Conservation (phyloP, 345 rosid genomes). For the Eucalyptus brandiana region DNA sequence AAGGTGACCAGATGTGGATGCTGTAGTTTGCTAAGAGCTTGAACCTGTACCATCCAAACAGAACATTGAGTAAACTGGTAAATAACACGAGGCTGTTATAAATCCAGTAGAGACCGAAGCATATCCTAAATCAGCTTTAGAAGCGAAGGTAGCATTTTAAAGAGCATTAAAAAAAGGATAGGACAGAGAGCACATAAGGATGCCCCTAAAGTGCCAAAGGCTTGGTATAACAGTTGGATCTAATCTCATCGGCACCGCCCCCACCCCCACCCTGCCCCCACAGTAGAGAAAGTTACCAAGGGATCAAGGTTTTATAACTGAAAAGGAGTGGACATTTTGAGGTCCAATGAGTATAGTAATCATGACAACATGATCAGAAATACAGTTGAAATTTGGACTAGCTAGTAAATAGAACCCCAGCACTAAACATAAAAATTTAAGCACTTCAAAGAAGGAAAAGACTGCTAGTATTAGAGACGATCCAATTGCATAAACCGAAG, state of each 20-base stretch:
- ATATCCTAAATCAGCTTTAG: not conserved
- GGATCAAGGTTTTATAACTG: not conserved
- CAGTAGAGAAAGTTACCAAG: not conserved
- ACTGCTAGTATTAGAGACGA: not conserved
- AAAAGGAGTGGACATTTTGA: not conserved
- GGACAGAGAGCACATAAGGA: not conserved
- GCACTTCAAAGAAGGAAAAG: not conserved
- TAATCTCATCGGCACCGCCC: not conserved
- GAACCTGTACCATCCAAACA: slow-evolving; percentile 21
- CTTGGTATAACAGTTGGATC: not conserved
- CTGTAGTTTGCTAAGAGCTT: slow-evolving; percentile 53
- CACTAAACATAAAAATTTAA: not conserved
- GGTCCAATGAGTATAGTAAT: not conserved
- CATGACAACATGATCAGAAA: not conserved
- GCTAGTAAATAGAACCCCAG: not conserved
- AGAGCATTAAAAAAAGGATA: not conserved
- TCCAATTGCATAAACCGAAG: not conserved
- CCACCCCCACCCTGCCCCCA: not conserved
- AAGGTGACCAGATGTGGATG: slow-evolving; percentile 66
- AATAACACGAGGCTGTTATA: not conserved
- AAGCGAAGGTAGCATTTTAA: not conserved
- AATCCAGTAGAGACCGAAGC: not conserved
- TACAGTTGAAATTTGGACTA: not conserved
- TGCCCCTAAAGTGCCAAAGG: not conserved
- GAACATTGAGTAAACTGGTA: not conserved